A percentile compares a stretch with the other conserved stretches of the same genome.
These are phyloP conservation scores for Xenoacremonium recifei DNA, from an alignment of 2,329 filamentous ascomycete species.

Conservation along the genomic window DNA sequence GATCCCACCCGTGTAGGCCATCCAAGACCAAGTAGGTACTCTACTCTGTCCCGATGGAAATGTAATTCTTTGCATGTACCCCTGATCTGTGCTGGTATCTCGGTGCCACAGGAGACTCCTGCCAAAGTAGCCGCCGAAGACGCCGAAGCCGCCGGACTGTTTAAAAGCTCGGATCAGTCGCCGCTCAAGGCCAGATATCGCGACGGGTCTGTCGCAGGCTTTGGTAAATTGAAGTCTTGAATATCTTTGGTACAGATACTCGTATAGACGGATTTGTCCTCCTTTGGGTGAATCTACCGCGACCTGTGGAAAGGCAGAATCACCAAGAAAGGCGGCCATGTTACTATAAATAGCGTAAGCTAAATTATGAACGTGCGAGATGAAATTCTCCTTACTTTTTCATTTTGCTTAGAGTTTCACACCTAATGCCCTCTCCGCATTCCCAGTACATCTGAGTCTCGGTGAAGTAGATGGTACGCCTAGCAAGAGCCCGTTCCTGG, in stretches of 20 bases:
- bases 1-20: slow-evolving; percentile 31
- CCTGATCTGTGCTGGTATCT: neutral
- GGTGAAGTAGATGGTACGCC: slow-evolving; percentile 17
- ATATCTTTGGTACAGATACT: slow-evolving; percentile 15
- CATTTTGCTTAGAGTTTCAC: slow-evolving; percentile 13
- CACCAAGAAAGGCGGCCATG: slow-evolving; percentile 14
- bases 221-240: slow-evolving; percentile 13
- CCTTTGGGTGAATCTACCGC: slow-evolving; percentile 9
- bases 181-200: slow-evolving; percentile 17
- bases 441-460: slow-evolving; percentile 18
- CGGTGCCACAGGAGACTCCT: slow-evolving; percentile 18
- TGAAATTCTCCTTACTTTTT: slow-evolving; percentile 10
- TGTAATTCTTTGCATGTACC: neutral
- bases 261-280: slow-evolving; percentile 10
- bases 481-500: slow-evolving; percentile 13
- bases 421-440: slow-evolving; percentile 14
- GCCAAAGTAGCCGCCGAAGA: slow-evolving; percentile 8
- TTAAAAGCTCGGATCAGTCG: slow-evolving; percentile 11
- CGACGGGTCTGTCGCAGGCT: slow-evolving; percentile 13
- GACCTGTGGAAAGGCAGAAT: slow-evolving; percentile 15
- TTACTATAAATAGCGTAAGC: slow-evolving; percentile 3
- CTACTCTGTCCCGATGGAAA: slow-evolving; percentile 5
- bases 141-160: slow-evolving; percentile 15
- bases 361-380: neutral
- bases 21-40: slow-evolving; percentile 36